A percentile compares a stretch with the other conserved stretches of the same genome.
Evolutionary conservation across 1,139 yeast genomes (phyloP).

Genomic region (Hyphopichia wangnamkhiaoensis): DNA sequence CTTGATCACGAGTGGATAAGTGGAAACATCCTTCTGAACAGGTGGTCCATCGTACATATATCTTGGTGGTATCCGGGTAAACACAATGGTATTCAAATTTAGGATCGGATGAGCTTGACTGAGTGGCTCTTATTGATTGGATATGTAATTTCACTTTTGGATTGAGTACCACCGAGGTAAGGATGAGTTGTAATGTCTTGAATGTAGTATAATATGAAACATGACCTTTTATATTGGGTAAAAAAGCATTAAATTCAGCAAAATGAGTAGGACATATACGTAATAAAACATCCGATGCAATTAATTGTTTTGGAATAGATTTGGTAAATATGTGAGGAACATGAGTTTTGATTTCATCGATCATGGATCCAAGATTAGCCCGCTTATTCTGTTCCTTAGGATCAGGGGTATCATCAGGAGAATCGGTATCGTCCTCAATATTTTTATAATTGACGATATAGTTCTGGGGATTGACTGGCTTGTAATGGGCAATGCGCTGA

Average conservation of each 20-base stretch:
- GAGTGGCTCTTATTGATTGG: conserved; percentile 36
- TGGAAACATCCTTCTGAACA: conserved; percentile 55
- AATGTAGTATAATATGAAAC: conserved; percentile 55
- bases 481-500: no score
- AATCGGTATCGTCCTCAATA: neutral
- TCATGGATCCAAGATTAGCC: conserved; percentile 64
- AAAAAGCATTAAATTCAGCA: conserved; percentile 45
- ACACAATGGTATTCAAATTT: conserved; percentile 24
- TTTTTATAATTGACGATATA: no score
- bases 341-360: conserved; percentile 50
- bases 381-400: conserved; percentile 21
- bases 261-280: conserved; percentile 64
- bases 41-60: conserved; percentile 63
- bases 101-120: conserved; percentile 14
- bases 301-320: conserved; percentile 48
- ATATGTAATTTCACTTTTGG: conserved; percentile 53
- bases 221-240: conserved; percentile 65
- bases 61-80: conserved; percentile 48
- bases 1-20: conserved; percentile 15
- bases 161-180: conserved; percentile 55
- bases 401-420: neutral
- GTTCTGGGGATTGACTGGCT: no score
- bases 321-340: conserved; percentile 58
- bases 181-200: conserved; percentile 54
- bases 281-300: conserved; percentile 56